Evolutionary conservation across 2,329 filamentous ascomycete genomes (phyloP), one percentile per base, ranked within the genome.

Genomic region (Clarireedia paspali): DNA sequence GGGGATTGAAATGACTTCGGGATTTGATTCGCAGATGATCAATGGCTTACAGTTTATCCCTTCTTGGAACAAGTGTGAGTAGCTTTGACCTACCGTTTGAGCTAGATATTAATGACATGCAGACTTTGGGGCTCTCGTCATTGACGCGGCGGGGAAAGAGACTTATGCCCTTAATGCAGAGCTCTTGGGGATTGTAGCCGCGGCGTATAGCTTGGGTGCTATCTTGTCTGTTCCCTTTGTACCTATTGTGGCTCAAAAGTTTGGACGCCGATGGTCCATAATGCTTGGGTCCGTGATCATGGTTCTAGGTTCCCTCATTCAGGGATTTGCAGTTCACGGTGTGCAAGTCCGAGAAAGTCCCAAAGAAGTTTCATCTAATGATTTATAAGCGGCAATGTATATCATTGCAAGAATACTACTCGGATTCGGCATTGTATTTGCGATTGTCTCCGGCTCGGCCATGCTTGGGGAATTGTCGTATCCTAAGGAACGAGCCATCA

Each of bases 191-290:
- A 56, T 63, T 17, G 56, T 63, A 36, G 40, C 47, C 12, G 77
- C 79, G 2, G 76, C 74, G 47, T 82, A 82, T 64, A 77, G 75
- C 49, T 70, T 83, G 3, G 79, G 80, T 6, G 78, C 78, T 14
- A 76, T 83, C 54, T 70, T 76, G 36, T 73, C 73, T 15, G 72
- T 83, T 7, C 80, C 79, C 0, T 71, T 82, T 57, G 77, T 80
- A 2, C 74, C 78, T 0, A 71, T 74, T 51, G 62, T 82, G 9
- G 77, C 77, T 51, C 74, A 82, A 55, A 67, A 67, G n/a, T 71
- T 74, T 40, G 80, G 78, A 14, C 67, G 77, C 57, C 70, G 77
- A 57, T 76, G 73, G 72, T 75, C 78, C n/a, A 81, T 84, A 57
- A 71, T 83, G 56, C 51, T 77, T 30, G 81, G 81, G 0, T 82